These are phyloP conservation scores for Globisporangium iwayamae DNA, from an alignment of 352 stramenopile species.

Conservation along the genomic window DNA sequence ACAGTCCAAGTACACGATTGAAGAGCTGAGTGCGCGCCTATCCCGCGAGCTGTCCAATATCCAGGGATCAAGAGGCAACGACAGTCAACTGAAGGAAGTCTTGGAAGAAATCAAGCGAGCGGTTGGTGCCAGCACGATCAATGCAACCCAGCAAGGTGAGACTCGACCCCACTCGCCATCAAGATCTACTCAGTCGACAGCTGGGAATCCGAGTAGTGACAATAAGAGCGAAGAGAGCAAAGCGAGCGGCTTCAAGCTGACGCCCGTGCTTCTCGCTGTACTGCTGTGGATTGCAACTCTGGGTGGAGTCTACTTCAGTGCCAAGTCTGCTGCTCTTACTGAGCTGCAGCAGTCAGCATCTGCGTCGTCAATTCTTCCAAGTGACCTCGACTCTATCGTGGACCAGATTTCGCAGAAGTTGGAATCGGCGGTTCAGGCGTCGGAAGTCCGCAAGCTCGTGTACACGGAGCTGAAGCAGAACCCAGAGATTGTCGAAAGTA, in stretches of 20 bases:
- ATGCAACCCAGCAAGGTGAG: background rate
- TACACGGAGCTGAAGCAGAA: constrained; percentile 20
- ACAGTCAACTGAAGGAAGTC: constrained; percentile 19
- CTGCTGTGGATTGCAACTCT: constrained; percentile 21
- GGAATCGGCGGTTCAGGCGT: constrained; percentile 13
- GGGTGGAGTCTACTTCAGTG: constrained; percentile 19
- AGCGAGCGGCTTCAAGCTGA: constrained; percentile 4
- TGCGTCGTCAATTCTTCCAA: constrained; percentile 14
- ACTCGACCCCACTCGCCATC: constrained; percentile 2
- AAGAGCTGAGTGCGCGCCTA: constrained; percentile 17
- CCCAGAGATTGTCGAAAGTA: constrained; percentile 8
- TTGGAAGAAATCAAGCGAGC: constrained; percentile 21
- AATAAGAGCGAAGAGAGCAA: background rate
- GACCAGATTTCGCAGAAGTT: constrained; percentile 21
- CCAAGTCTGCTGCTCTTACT: constrained; percentile 18
- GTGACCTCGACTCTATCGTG: constrained; percentile 20
- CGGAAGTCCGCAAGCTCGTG: constrained; percentile 18
- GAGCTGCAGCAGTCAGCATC: constrained; percentile 14
- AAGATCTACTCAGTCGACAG: background rate
- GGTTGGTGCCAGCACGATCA: constrained; percentile 9
- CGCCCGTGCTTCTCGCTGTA: constrained; percentile 12
- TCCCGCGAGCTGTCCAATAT: constrained; percentile 18
- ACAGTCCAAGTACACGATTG: constrained; percentile 21
- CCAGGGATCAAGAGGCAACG: constrained; percentile 11
- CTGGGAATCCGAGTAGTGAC: background rate